Evolutionary conservation across 306 rosid genomes (phyloP).

Genomic region (Begonia peltatifolia): DNA sequence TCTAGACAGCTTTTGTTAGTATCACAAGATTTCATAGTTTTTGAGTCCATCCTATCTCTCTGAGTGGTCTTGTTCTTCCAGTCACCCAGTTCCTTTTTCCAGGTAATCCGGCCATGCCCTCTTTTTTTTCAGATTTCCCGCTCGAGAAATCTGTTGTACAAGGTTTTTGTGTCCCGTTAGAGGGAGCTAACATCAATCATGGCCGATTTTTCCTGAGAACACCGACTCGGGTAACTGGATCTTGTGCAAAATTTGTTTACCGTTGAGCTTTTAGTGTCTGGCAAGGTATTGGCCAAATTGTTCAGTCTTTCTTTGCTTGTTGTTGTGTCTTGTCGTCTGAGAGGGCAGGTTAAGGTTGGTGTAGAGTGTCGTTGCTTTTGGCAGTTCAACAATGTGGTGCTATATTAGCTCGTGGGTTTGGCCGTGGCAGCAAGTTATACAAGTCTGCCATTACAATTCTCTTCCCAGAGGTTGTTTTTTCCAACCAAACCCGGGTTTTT

Average conservation of each 20-base stretch:
- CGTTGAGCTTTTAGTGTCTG: no score
- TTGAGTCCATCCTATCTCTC: conserved; percentile 43
- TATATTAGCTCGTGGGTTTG: conserved; percentile 44
- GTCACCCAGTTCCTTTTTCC: conserved; percentile 48
- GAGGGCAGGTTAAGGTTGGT: conserved; percentile 17
- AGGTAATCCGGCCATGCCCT: conserved; percentile 31
- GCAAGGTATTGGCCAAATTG: no score
- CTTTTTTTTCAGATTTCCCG: conserved; percentile 56
- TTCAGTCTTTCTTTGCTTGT: conserved; percentile 12
- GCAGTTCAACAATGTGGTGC: conserved; percentile 41
- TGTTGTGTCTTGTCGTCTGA: conserved; percentile 23
- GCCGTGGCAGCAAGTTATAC: conserved; percentile 51
- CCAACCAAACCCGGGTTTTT: conserved; percentile 9
- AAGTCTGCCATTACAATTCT: conserved; percentile 50
- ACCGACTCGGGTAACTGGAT: conserved; percentile 30
- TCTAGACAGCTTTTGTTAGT: conserved; percentile 29
- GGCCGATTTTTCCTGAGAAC: conserved; percentile 48
- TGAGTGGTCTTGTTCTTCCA: conserved; percentile 47
- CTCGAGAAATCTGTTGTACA: conserved; percentile 34
- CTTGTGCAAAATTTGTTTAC: conserved; percentile 8
- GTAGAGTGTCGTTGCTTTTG: conserved; percentile 25
- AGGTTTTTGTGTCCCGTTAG: conserved; percentile 24
- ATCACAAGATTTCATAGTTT: conserved; percentile 32
- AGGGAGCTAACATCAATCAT: conserved; percentile 22
- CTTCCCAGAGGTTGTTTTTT: conserved; percentile 8